Evolutionary conservation across 345 rosid species (phyloP).

Genomic region (Hibiscus syriacus): DNA sequence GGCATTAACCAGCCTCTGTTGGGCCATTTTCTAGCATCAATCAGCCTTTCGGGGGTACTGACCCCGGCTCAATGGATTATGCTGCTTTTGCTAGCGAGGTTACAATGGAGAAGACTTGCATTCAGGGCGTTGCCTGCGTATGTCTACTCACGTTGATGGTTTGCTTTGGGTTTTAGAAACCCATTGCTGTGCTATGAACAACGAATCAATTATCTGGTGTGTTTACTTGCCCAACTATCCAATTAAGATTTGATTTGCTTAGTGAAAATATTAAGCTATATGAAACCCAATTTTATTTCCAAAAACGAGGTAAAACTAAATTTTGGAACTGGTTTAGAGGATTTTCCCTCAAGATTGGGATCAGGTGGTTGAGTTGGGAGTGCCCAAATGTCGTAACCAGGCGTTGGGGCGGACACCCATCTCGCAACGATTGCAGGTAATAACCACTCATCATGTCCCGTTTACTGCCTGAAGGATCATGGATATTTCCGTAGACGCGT

Average conservation of each 20-base stretch:
- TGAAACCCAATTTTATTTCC: not conserved
- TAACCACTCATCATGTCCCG: constrained; percentile 58
- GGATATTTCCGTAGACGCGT: rapidly evolving
- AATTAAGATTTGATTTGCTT: not conserved
- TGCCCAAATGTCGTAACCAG: constrained; percentile 57
- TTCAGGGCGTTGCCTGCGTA: constrained; percentile 8
- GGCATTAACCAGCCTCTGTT: constrained; percentile 27
- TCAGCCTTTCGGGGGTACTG: constrained; percentile 24
- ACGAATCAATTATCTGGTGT: not conserved
- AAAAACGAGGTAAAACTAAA: not conserved
- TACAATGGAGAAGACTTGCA: constrained; percentile 13
- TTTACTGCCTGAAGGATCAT: constrained; percentile 63
- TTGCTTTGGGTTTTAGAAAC: constrained; percentile 1
- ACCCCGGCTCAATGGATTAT: constrained; percentile 19
- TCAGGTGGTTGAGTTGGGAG: constrained; percentile 35
- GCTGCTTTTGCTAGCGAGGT: constrained; percentile 30
- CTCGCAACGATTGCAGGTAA: constrained; percentile 27
- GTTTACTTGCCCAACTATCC: not conserved
- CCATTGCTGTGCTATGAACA: not conserved
- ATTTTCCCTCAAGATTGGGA: constrained; percentile 25
- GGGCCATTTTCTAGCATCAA: constrained; percentile 30
- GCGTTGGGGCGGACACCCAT: constrained; percentile 38
- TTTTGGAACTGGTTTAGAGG: not conserved
- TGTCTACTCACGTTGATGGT: constrained; percentile 1
- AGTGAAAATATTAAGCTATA: not conserved